Evolutionary conservation across 371 early-diverging fungal genomes (phyloP), one percentile per base, ranked within the genome.

Genomic region (Mucor ambiguus): DNA sequence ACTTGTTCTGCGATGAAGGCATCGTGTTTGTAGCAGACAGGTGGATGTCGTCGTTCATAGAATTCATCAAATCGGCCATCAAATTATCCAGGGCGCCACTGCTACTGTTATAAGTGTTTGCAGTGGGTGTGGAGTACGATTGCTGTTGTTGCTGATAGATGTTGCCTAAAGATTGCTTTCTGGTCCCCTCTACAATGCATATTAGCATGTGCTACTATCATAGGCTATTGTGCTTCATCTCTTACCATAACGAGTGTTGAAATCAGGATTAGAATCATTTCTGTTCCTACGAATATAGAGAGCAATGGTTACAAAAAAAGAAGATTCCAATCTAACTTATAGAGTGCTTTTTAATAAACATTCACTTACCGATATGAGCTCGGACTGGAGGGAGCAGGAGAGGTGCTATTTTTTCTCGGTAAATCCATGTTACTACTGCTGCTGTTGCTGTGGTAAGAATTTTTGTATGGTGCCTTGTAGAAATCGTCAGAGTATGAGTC

Each of bases 11-110:
- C 28, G 49, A 12, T 54, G 60, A 44, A n/a, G 56, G 35, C 44
- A n/a, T 54, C 20, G 22, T 20, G 55, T 7, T 26, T 16, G 37
- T 24, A 16, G 52, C n/a, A 46, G 55, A 24, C 35, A 63, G 28
- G 37, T 67, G 57, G 41, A 68, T 60, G 56, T 71, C 72, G 35
- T 77, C 81, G 41, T 80, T 77, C 76, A 86, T 81, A 14, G 80
- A 82, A 66, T 76, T 81, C 77, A 87, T 85, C 46, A 87, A 63
- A 70, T 85, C 83, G 9, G 83, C 81, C 87, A 87, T 87, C 43
- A 87, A 61, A 16, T 80, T 81, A 66, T 87, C 87, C 33, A 85
- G 69, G 32, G 78, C 81, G 6, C 75, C 75, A 44, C 66, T 61
- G 4, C 73, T 58, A n/a, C 49, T 58, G 9, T 62, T 66, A 2